Evolutionary conservation across 164 flowering plant species (phyloP).

Genomic region (Nelumbo lutea): DNA sequence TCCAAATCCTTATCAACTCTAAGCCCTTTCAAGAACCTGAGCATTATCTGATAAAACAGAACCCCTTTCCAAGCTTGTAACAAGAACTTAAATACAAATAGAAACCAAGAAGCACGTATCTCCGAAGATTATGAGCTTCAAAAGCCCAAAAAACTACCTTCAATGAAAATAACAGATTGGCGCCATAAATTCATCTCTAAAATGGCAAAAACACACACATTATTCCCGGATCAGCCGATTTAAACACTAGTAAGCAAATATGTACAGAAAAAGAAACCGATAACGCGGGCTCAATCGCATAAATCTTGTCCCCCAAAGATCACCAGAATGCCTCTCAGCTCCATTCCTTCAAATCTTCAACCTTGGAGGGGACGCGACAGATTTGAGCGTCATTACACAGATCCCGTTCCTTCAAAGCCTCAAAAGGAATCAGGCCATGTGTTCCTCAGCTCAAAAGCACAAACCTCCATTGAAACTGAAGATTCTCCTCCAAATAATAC

Average conservation of each 20-base stretch:
- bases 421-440: neutral
- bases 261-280: neutral
- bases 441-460: neutral
- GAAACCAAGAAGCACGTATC: neutral
- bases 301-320: neutral
- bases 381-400: neutral
- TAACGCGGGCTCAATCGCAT: neutral
- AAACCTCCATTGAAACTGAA: neutral
- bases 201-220: neutral
- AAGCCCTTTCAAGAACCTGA: neutral
- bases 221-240: neutral
- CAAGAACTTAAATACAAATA: neutral
- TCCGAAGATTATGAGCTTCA: neutral
- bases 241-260: neutral
- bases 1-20: neutral
- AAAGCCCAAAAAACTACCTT: neutral
- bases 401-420: conserved; percentile 7
- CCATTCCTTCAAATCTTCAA: conserved; percentile 9
- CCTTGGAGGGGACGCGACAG: too few species aligned
- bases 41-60: neutral
- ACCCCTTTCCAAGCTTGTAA: neutral
- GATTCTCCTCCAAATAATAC: neutral
- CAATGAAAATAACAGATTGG: neutral
- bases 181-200: neutral
- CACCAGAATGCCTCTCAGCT: neutral